phyloP scores from a whole-genome alignment of 1,139 yeast species.

The Kurtzmaniella quercitrusa region DNA sequence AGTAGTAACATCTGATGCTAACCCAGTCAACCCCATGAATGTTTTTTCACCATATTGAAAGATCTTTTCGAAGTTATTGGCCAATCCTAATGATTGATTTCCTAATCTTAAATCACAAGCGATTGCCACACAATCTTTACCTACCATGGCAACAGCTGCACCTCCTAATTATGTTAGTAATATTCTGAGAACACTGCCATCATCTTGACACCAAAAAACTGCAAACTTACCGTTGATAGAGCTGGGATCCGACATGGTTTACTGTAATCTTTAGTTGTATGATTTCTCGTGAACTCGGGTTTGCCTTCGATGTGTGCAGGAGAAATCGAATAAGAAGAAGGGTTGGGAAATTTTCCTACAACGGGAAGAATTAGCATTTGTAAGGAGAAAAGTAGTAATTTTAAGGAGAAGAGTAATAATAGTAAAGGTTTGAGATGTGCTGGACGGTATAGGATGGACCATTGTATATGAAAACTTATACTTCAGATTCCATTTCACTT shows the following conservation, averaged over 20 bases:
- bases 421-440: no score
- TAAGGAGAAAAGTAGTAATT: no score
- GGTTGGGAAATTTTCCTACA: not conserved
- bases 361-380: no score
- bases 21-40: slow-evolving; percentile 87
- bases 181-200: slow-evolving; percentile 5
- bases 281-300: not conserved
- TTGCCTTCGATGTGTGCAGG: not conserved
- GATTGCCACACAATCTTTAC: slow-evolving; percentile 96
- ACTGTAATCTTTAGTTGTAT: not conserved
- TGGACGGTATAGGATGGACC: no score
- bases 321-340: not conserved
- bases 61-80: slow-evolving; percentile 90
- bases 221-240: slow-evolving; percentile 36
- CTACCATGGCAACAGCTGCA: slow-evolving; percentile 97
- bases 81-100: slow-evolving; percentile 85
- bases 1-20: slow-evolving; percentile 91
- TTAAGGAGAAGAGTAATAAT: no score
- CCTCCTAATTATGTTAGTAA: slow-evolving; percentile 52
- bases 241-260: slow-evolving; percentile 44
- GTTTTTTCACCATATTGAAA: slow-evolving; percentile 78
- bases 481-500: no score
- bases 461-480: no score
- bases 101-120: slow-evolving; percentile 96
- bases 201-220: slow-evolving; percentile 5